A percentile compares a stretch with the other conserved stretches of the same genome.
Evolutionary conservation across 2,329 filamentous ascomycete genomes (phyloP).

Genomic region (Colletotrichum sp.): DNA sequence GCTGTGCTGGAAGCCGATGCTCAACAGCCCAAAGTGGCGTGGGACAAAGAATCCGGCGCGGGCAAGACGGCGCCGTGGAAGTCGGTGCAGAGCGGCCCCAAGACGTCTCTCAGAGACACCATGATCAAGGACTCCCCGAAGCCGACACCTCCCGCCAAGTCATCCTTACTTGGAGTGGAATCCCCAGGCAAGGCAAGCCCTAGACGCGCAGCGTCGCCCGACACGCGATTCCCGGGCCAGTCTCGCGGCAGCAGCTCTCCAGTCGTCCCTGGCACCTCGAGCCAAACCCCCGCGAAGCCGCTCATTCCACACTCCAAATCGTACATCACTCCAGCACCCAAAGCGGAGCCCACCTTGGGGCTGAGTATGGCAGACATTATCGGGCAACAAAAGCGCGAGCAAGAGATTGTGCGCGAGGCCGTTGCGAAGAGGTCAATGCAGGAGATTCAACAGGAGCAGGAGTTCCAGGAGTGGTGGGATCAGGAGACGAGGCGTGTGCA

Average conservation of each 20-base stretch:
- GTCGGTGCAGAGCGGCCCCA: constrained; percentile 51
- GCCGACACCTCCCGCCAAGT: constrained; percentile 37
- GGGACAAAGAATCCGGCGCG: constrained; percentile 47
- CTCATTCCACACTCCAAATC: constrained; percentile 65
- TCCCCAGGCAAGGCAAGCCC: constrained; percentile 41
- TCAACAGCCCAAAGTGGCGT: constrained; percentile 43
- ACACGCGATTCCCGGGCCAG: constrained; percentile 68
- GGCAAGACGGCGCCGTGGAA: constrained; percentile 69
- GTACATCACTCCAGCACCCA: constrained; percentile 62
- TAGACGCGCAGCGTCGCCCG: constrained; percentile 61
- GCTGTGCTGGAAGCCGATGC: constrained; percentile 40
- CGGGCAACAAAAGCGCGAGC: constrained; percentile 83
- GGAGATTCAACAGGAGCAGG: constrained; percentile 96
- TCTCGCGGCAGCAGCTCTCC: constrained; percentile 42
- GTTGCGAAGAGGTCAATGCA: constrained; percentile 86
- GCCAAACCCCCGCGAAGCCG: constrained; percentile 39
- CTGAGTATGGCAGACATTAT: constrained; percentile 89
- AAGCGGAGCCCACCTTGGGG: constrained; percentile 68
- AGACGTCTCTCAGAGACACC: constrained; percentile 55
- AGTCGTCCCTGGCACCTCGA: constrained; percentile 28
- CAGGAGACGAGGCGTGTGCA: constrained; percentile 77
- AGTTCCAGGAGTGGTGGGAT: constrained; percentile 97
- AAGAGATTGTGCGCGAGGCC: constrained; percentile 81
- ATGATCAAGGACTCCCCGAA: constrained; percentile 39
- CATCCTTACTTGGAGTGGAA: constrained; percentile 48